Base-by-base conservation (phyloP, 441 rosid species). In the California macrophylla region DNA sequence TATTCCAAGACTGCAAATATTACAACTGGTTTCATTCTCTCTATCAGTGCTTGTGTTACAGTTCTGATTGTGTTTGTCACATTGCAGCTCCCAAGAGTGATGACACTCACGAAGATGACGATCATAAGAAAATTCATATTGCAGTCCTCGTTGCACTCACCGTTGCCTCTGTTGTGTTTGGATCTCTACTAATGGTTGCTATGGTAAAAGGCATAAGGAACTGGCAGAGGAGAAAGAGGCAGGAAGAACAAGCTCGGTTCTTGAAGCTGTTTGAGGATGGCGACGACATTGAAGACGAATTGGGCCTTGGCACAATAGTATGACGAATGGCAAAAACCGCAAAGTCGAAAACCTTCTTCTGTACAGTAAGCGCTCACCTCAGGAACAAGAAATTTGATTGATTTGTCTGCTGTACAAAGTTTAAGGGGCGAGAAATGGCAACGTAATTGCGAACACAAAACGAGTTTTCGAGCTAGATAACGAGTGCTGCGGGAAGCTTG, bases 161-260 rank as follows among this genome's bases (percentile, higher is more conserved):
- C 66, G 47, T 77, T 23, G 67, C 71, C 21, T 5, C 24, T 15
- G 9, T 20, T 52, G 40, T 81, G 73, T 82, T 85, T 73, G 86
- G 81, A 38, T 68, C 76, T 30, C 73, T 89, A 26, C 66, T 82
- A 68, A 67, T 87, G 64, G 8, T 87, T 24, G 91, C 82, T 15
- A 45, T 80, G 18, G 68, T 85, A 47, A 83, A 63, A 25, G 78
- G 76, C 10, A 79, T 80, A 71, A 90, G 75, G 75, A 78, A 80
- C 75, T 85, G 97, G 76, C 86, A 85, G 75, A 87, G 82, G 83
- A 89, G 75, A 88, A 92, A 80, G 86, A 85, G 89, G 80, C 82
- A 83, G 69, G 85, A 91, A 75, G 96, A 92, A 72, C 97, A 92
- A 81, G 98, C 98, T 77, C 81, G 89, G 70, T 94, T 94, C 74